Evolutionary conservation across 805 yeast genomes (phyloP).

Genomic region (Candida odintsovae): DNA sequence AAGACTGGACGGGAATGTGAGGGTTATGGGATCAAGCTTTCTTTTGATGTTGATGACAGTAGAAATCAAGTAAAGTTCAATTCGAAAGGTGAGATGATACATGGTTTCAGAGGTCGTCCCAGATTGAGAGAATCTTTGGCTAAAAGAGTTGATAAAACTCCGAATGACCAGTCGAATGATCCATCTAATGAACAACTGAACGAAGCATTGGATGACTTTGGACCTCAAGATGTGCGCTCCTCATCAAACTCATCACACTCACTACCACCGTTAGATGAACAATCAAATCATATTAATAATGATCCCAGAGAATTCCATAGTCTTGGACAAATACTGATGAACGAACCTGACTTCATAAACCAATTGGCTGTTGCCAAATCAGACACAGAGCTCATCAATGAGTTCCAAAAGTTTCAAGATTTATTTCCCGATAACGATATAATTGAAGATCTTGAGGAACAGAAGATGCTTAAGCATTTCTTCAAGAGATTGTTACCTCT

Average conservation of each 20-base stretch:
- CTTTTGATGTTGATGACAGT: conserved; percentile 46
- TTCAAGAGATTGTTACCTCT: conserved; percentile 47
- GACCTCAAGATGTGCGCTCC: neutral
- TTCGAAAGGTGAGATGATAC: conserved; percentile 31
- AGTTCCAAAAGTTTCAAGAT: conserved; percentile 23
- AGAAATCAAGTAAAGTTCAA: conserved; percentile 24
- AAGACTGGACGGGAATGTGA: conserved; percentile 40
- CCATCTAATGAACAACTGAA: neutral
- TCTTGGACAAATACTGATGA: neutral
- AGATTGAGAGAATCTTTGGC: conserved; percentile 30
- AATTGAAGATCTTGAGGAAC: conserved; percentile 35
- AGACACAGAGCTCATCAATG: conserved; percentile 8
- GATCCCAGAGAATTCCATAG: neutral
- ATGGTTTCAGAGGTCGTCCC: conserved; percentile 41
- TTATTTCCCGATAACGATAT: conserved; percentile 14
- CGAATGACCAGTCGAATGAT: neutral
- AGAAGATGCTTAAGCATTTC: conserved; percentile 49
- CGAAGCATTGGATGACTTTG: neutral
- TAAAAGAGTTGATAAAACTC: conserved; percentile 12
- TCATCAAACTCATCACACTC: neutral
- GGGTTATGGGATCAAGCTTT: conserved; percentile 43
- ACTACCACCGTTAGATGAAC: neutral
- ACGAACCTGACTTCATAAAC: neutral
- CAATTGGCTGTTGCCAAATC: neutral
- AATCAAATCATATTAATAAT: neutral